A percentile compares a stretch with the other conserved stretches of the same genome.
Conservation (phyloP, 176 grass and related monocot species). For the Carex cristatella region DNA sequence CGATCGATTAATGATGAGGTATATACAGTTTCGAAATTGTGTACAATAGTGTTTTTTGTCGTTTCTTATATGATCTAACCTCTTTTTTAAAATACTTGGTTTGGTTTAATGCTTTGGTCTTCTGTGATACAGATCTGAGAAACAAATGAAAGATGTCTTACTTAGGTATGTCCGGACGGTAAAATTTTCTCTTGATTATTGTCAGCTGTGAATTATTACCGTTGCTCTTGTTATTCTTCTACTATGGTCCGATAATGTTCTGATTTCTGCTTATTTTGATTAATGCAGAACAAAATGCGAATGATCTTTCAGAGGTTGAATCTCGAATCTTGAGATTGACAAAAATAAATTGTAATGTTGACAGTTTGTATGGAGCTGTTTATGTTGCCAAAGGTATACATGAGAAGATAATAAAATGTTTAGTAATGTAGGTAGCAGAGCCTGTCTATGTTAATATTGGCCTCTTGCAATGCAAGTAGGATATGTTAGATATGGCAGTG, state of each 20-base stretch:
- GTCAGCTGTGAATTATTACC: constrained; percentile 39
- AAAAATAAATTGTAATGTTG: neutral
- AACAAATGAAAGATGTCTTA: neutral
- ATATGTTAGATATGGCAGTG: neutral
- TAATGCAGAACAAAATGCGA: constrained; percentile 2
- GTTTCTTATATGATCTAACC: neutral
- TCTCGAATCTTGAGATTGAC: neutral
- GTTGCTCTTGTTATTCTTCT: neutral
- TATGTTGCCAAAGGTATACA: neutral
- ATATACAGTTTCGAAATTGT: neutral
- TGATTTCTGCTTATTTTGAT: constrained; percentile 2
- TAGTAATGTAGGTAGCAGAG: neutral
- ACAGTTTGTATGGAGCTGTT: neutral
- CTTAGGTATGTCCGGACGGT: constrained; percentile 12
- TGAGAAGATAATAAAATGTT: neutral
- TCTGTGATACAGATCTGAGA: constrained; percentile 10
- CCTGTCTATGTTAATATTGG: neutral
- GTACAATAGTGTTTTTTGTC: neutral
- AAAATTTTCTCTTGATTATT: constrained; percentile 7
- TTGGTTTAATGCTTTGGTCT: neutral
- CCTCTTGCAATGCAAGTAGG: neutral
- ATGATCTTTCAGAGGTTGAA: neutral
- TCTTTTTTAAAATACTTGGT: neutral
- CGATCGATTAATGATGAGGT: neutral
- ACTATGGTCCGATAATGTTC: neutral